A percentile compares a stretch with the other conserved stretches of the same genome.
These are phyloP conservation scores for Apiotrichum akiyoshidainum DNA, from an alignment of 1,284 basidiomycete species.

Conservation along the genomic window DNA sequence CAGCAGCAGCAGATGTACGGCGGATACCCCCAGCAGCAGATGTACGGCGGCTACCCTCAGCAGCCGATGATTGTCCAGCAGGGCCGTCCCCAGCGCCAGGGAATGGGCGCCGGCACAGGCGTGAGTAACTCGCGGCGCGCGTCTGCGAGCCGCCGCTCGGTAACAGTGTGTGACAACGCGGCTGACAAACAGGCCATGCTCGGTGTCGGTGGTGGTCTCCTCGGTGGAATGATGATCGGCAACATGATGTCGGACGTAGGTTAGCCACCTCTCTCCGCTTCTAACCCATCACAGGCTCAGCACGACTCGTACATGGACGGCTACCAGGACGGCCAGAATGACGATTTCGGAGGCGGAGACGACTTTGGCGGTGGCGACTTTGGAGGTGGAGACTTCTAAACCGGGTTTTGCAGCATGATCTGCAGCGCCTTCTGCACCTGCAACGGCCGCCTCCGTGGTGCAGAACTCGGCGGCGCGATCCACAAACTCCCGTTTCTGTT, in stretches of 20 bases:
- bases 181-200: slow-evolving; percentile 25
- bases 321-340: slow-evolving; percentile 31
- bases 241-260: slow-evolving; percentile 42
- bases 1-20: slow-evolving; percentile 6
- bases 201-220: slow-evolving; percentile 46
- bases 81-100: slow-evolving; percentile 24
- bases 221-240: slow-evolving; percentile 50
- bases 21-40: slow-evolving; percentile 10
- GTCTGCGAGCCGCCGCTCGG: no score
- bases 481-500: no score
- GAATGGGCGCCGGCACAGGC: slow-evolving; percentile 41
- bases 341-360: slow-evolving; percentile 29
- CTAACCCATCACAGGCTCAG: not conserved
- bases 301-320: slow-evolving; percentile 40
- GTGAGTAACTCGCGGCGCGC: slow-evolving; percentile 18
- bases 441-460: not conserved
- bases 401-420: no score
- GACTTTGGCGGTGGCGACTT: slow-evolving; percentile 31
- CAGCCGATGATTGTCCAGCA: slow-evolving; percentile 21
- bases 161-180: not conserved
- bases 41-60: slow-evolving; percentile 19
- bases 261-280: not conserved
- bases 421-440: no score
- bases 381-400: slow-evolving; percentile 28
- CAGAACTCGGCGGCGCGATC: not conserved